Conservation (phyloP, 1,139 yeast genomes). For the Ashbya aceris region DNA sequence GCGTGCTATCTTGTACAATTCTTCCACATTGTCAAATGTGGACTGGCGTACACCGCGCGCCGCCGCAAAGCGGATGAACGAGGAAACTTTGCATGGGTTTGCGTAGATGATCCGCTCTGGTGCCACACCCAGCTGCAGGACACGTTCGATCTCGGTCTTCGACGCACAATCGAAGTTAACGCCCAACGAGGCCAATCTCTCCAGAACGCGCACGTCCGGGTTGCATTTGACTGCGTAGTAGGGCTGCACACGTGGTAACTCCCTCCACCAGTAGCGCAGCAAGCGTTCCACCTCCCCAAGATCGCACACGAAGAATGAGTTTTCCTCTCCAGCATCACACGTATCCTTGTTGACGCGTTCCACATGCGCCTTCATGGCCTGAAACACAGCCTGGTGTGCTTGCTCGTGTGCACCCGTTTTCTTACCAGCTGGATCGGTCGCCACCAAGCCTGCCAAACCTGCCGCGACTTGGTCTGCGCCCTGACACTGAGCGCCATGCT, state of each 20-base stretch:
- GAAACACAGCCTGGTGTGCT: slow-evolving; percentile 30
- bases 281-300: slow-evolving; percentile 61
- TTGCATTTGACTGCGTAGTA: slow-evolving; percentile 93
- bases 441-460: neutral
- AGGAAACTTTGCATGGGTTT: slow-evolving; percentile 83
- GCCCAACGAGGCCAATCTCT: slow-evolving; percentile 50
- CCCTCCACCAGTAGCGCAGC: slow-evolving; percentile 47
- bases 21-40: slow-evolving; percentile 86
- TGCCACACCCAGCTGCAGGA: slow-evolving; percentile 52
- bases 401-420: slow-evolving; percentile 14
- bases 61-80: slow-evolving; percentile 67
- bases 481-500: no score
- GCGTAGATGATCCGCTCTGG: slow-evolving; percentile 76
- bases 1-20: slow-evolving; percentile 61
- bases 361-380: slow-evolving; percentile 39
- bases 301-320: slow-evolving; percentile 85
- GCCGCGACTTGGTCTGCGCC: no score
- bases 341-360: slow-evolving; percentile 43
- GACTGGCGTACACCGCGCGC: slow-evolving; percentile 52
- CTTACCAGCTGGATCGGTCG: neutral
- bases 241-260: slow-evolving; percentile 71
- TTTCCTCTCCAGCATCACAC: slow-evolving; percentile 73
- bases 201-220: slow-evolving; percentile 55
- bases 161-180: slow-evolving; percentile 93
- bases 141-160: slow-evolving; percentile 65